Evolutionary conservation across 495 filamentous ascomycete species (phyloP).

Genomic region (Neurospora sp.): DNA sequence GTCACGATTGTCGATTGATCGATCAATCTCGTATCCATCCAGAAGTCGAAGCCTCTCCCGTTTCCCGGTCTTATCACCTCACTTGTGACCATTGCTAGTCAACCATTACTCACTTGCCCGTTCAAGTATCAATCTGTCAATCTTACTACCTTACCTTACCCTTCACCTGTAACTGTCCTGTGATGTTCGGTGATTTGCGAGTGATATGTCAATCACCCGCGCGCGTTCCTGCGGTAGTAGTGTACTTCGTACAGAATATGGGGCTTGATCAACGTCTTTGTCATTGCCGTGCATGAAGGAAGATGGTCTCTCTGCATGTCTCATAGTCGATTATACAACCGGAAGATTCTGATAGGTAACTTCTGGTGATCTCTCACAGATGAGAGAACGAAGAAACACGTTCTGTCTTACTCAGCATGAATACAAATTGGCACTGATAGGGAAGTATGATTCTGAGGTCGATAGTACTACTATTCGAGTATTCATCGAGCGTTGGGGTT

Average conservation of each 20-base stretch:
- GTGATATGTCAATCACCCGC: not conserved
- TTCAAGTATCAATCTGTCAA: not conserved
- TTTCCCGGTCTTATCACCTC: not conserved
- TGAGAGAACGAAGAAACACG: no score
- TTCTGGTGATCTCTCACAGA: no score
- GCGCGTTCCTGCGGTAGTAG: not conserved
- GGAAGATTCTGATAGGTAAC: not conserved
- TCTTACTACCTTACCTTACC: not conserved
- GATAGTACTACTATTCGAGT: not conserved
- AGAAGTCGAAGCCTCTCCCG: not conserved
- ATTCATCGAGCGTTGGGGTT: not conserved
- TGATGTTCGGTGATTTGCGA: not conserved
- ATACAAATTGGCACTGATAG: no score
- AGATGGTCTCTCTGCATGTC: not conserved
- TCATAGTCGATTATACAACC: not conserved
- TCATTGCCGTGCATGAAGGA: not conserved
- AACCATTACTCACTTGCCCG: not conserved
- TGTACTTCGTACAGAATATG: not conserved
- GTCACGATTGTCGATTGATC: not conserved
- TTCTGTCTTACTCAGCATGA: no score
- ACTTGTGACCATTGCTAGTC: not conserved
- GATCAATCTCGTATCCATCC: not conserved
- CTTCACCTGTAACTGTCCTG: not conserved
- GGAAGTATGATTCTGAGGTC: no score
- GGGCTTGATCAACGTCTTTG: not conserved